Evolutionary conservation across 352 stramenopile species (phyloP), one percentile per base, ranked within the genome.

Genomic region (Globisporangium recalcitrans): DNA sequence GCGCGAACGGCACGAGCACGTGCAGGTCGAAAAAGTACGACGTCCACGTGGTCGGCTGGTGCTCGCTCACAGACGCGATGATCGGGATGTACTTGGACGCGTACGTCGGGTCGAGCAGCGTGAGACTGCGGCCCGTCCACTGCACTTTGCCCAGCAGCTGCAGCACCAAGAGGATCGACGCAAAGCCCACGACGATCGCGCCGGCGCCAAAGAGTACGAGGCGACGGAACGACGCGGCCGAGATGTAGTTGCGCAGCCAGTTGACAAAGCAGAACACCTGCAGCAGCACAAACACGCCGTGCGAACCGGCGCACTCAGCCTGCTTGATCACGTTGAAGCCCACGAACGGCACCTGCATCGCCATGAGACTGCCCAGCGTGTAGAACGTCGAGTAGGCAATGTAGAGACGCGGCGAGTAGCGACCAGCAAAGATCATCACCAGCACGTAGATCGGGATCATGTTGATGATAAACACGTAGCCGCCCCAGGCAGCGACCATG

Each of bases 381-480:
- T 98, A 99, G 78, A 99, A 99, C 38, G 85, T 90, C 48, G 85
- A 98, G 79, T 99, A 99, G 8, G 97, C 91, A 54, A 93, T 88
- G 85, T 99, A 98, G 8, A 99, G 69, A 27, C 96, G 90, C 46
- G 82, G 85, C n/a, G 91, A 95, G 72, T 97, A 97, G 44, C 96
- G 82, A 26, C 96, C 95, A 10, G 96, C 73, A 36, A 99, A 72
- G 27, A 99, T 80, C 68, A 99, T 88, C 46, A 91, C 72, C 13
- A 97, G 72, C 38, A 97, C 94, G 81, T 99, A 97, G 57, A 98
- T 95, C 36, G 94, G 96, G 62, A 99, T 95, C 68, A 99, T 91
- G 81, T 99, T 99, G 74, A 99, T 93, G 60, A 99, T 98, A 78
- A 99, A 99, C 19, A 99, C 91, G 78, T 98, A 99, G 36, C 96